phyloP scores from a whole-genome alignment of 2,329 filamentous ascomycete genomes.

The Lasiodiplodia citricola region DNA sequence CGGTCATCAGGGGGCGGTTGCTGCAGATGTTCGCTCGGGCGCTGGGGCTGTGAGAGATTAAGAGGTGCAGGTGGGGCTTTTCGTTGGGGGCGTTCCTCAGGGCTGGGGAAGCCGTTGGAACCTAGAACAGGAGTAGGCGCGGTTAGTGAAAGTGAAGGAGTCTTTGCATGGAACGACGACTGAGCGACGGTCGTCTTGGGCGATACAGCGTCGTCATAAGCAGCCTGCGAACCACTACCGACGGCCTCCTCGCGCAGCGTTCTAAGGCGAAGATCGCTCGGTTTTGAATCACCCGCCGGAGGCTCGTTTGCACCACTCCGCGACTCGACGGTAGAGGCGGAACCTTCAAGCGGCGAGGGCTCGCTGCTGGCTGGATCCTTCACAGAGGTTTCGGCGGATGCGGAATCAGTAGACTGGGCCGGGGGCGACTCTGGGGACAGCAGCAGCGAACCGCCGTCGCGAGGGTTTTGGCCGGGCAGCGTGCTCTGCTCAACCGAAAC shows the following conservation, averaged over 20 bases:
- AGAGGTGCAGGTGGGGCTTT: slow-evolving; percentile 87
- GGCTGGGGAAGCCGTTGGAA: slow-evolving; percentile 43
- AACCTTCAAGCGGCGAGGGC: slow-evolving; percentile 13
- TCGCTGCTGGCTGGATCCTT: slow-evolving; percentile 18
- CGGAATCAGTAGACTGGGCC: slow-evolving; percentile 10
- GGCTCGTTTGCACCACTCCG: slow-evolving; percentile 1
- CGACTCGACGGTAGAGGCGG: slow-evolving; percentile 1
- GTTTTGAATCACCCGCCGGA: not conserved
- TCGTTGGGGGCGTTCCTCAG: slow-evolving; percentile 58
- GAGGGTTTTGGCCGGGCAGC: slow-evolving; percentile 1
- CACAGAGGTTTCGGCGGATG: not conserved
- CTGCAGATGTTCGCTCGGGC: slow-evolving; percentile 51
- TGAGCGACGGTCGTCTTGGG: slow-evolving; percentile 20
- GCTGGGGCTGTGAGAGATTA: slow-evolving; percentile 63
- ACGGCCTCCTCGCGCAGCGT: slow-evolving; percentile 17
- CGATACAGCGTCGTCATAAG: slow-evolving; percentile 24
- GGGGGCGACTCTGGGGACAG: slow-evolving; percentile 14
- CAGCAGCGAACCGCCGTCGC: slow-evolving; percentile 13
- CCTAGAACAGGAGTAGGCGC: slow-evolving; percentile 47
- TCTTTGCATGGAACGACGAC: slow-evolving; percentile 32
- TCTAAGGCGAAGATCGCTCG: slow-evolving; percentile 20
- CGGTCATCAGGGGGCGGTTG: slow-evolving; percentile 59
- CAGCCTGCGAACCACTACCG: not conserved
- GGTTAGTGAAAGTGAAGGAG: slow-evolving; percentile 45
- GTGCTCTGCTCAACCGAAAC: slow-evolving; percentile 19